Percentiles rank a stretch among this genome's conserved stretches.
phyloP scores from a whole-genome alignment of 2,329 filamentous ascomycete genomes.

The Plenodomus lindquistii region DNA sequence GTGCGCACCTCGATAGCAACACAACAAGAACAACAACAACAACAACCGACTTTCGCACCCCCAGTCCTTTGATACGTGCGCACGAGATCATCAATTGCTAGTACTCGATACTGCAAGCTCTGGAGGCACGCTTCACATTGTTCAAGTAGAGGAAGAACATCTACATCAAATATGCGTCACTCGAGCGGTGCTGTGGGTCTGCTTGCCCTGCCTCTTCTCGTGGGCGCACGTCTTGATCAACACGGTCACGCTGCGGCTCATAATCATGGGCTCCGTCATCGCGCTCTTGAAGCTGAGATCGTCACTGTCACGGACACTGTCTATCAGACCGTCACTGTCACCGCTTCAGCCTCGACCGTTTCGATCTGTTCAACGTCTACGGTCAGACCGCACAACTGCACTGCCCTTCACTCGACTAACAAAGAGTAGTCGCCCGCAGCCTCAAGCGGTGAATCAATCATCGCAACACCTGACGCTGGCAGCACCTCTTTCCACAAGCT shows the following conservation, averaged over 20 bases:
- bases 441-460: neutral
- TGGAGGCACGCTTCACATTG: neutral
- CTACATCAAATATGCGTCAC: neutral
- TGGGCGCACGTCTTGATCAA: neutral
- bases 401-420: neutral
- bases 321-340: conserved; percentile 6
- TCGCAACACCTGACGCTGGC: neutral
- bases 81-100: neutral
- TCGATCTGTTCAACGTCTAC: neutral
- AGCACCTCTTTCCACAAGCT: conserved; percentile 9
- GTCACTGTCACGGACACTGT: conserved; percentile 16
- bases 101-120: neutral
- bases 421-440: neutral
- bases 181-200: neutral
- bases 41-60: conserved; percentile 1
- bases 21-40: conserved; percentile 2
- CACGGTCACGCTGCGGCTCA: conserved; percentile 3
- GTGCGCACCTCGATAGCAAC: neutral
- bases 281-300: conserved; percentile 2
- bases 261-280: neutral
- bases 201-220: neutral
- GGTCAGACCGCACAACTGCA: neutral
- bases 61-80: neutral
- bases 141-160: neutral
- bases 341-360: neutral